Base-by-base conservation (phyloP, 768 basidiomycete genomes). In the Pleurotus ostreatus region DNA sequence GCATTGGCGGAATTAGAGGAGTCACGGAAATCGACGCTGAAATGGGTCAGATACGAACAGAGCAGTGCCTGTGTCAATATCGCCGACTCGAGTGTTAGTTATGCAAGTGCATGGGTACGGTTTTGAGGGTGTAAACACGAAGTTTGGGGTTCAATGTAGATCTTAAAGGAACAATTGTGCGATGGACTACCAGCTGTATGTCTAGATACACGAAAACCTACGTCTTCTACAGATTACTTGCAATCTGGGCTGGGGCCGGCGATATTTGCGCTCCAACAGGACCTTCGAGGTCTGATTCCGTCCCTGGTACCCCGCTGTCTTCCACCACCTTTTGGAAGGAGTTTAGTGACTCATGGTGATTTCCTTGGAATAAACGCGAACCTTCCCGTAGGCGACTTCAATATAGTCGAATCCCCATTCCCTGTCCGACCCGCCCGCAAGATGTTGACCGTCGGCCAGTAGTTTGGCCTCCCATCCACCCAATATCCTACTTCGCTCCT, bases 11-110 rank as follows among this genome's bases (percentile, higher is more conserved):
- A 70, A 3, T 66, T 95, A 57, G 82, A 85, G 68, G 71, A 71
- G 26, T 66, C 65, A 55, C 68, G 46, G 4, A 60, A 69, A 46
- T 65, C 76, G 0, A 75, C 70, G 20, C 68, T 94, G 51, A 83
- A 84, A 60, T 99, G 93, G 85, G 92, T 97, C 20, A 77, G 87
- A 61, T 99, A 99, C 69, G 94, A 92, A 67, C 96, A 98, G 71
- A 98, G 94, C 66, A 89, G 85, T 65, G 75, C 79, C 55, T 94
- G 91, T 65, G 61, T 74, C 60, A 82, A 71, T 15, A 65, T 89
- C 54, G 71, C 76, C 46, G 92, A 94, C 68, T 92, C 89, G 34
- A 98, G 96, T 66, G 97, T 99, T 18, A 96, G 94, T 70, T 99
- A 99, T 66, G 95, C 94, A 6, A 96, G 94, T 67, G 97, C 87